phyloP scores from a whole-genome alignment of 768 basidiomycete species.

The Leucosporidium scottii region DNA sequence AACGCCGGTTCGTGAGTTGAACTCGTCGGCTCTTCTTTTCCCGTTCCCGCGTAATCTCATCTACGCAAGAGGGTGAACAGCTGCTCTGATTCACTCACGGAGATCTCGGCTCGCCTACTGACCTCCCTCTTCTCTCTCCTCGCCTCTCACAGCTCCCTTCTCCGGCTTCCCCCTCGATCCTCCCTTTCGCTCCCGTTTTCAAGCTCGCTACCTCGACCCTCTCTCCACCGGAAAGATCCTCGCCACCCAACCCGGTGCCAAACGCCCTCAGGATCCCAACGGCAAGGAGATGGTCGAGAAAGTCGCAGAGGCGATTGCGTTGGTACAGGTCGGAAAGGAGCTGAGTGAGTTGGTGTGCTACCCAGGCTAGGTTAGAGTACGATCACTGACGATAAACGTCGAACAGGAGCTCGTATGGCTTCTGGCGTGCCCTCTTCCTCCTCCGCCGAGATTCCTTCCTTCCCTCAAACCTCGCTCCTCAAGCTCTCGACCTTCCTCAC shows the following conservation, averaged over 20 bases:
- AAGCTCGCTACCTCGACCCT: slow-evolving; percentile 25
- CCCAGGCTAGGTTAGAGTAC: neutral
- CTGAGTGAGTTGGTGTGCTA: slow-evolving; percentile 6
- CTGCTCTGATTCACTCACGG: no score
- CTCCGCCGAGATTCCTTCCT: slow-evolving; percentile 17
- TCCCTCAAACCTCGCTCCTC: slow-evolving; percentile 26
- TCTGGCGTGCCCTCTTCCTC: slow-evolving; percentile 8
- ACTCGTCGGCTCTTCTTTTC: no score
- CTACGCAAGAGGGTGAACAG: no score
- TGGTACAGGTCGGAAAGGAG: slow-evolving; percentile 13
- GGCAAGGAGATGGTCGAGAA: slow-evolving; percentile 1
- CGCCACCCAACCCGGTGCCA: slow-evolving; percentile 3
- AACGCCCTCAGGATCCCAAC: neutral
- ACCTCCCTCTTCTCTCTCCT: neutral
- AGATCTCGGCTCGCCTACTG: no score
- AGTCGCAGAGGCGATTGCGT: slow-evolving; percentile 12
- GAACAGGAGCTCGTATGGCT: slow-evolving; percentile 17
- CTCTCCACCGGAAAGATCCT: slow-evolving; percentile 14
- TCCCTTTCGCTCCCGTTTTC: slow-evolving; percentile 27
- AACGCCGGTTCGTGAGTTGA: slow-evolving; percentile 15
- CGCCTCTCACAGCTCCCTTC: slow-evolving; percentile 17
- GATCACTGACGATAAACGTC: neutral
- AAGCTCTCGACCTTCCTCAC: slow-evolving; percentile 25
- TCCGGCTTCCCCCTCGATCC: slow-evolving; percentile 28
- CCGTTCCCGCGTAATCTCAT: no score